Percentiles rank a stretch among this genome's conserved stretches.
phyloP scores from a whole-genome alignment of 345 rosid species.

The Corchorus olitorius region DNA sequence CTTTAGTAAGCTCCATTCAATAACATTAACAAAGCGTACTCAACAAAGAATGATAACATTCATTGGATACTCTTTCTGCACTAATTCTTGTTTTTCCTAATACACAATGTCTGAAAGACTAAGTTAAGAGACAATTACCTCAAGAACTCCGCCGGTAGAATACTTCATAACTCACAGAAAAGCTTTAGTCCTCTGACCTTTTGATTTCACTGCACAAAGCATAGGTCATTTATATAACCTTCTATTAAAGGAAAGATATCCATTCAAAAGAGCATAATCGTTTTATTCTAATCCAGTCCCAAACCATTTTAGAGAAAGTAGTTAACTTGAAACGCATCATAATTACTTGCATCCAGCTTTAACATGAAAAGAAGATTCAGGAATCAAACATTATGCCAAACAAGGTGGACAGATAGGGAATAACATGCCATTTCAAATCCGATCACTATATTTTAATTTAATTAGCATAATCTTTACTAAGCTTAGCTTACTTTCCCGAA shows the following conservation, averaged over 20 bases:
- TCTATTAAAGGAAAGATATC: neutral
- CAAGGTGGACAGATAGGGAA: neutral
- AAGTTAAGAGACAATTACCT: constrained; percentile 52
- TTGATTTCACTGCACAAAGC: constrained; percentile 63
- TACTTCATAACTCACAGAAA: constrained; percentile 92
- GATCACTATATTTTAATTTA: constrained; percentile 4
- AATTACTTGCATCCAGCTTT: neutral
- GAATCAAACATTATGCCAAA: constrained; percentile 1
- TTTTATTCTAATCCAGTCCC: neutral
- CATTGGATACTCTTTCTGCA: neutral
- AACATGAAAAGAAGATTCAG: neutral
- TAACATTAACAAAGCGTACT: neutral
- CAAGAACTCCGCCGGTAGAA: constrained; percentile 94
- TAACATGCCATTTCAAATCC: constrained; percentile 7
- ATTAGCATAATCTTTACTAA: neutral
- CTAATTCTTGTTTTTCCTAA: neutral
- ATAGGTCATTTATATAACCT: neutral
- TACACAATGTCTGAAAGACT: neutral
- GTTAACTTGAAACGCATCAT: neutral
- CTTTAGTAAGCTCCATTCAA: neutral
- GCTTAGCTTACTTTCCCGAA: neutral
- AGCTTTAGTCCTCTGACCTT: constrained; percentile 73
- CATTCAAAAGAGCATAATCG: neutral
- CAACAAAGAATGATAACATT: constrained; percentile 1
- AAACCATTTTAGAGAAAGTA: neutral